Base-by-base conservation (phyloP, 345 rosid species). In the Brassica juncea region DNA sequence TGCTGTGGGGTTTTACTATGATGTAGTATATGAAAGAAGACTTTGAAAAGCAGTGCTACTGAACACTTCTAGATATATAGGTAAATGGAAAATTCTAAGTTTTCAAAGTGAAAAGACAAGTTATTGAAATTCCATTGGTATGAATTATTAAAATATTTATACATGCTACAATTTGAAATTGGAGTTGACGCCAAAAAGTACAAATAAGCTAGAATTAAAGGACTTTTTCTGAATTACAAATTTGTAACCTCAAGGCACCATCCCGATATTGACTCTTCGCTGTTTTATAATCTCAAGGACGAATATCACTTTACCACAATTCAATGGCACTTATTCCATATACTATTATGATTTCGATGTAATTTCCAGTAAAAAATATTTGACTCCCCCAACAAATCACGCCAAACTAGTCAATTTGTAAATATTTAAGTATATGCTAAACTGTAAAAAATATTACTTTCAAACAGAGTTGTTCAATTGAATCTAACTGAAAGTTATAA, bases 61-160 rank as follows among this genome's bases (percentile, higher is more conserved):
- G 54, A 73, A 60, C 66, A 79, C 44, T 60, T 79, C 58, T 68
- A 68, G 47, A 49, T 49, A 59, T 73, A 58, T 73, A 58, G 70
- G 58, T 54, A 68, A 60, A 44, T 73, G 82, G 82, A 74, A 74
- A 69, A 71, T 73, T 79, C 63, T 25, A 68, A 2, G 8, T 27
- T 69, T 74, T 61, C 44, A 37, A 74, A 69, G 79, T 69, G 79
- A 80, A 80, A 34, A 80, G 79, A 74, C 79, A 80, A 69, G 83
- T 80, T 80, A 16, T 63, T 80, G 75, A 62, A 80, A 69, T 60
- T 80, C 35, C 2, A 34, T 49, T 58, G 60, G 72, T 61, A 61
- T 14, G 16, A 47, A 47, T 16, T 73, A 60, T 35, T 59, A 79
- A 19, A 72, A 21, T 21, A 21, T 21, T 21, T 39, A 47, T 47